Evolutionary conservation across 2,329 filamentous ascomycete genomes (phyloP).

Genomic region (Fusarium buxicola): DNA sequence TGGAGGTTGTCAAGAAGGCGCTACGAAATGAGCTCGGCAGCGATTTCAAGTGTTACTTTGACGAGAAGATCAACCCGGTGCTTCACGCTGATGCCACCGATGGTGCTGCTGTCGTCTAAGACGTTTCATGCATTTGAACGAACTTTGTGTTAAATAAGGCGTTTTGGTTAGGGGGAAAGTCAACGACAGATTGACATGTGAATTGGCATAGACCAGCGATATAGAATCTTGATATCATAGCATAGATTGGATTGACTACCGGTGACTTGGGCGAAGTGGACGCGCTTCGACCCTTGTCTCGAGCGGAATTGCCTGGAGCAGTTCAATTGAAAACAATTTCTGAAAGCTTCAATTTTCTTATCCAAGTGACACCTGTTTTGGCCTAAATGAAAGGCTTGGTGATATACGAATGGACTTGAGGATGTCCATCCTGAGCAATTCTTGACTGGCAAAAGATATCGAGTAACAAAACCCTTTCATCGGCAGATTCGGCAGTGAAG

Average conservation of each 20-base stretch:
- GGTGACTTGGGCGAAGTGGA: slow-evolving; percentile 3
- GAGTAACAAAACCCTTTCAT: too few species aligned
- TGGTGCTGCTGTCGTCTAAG: slow-evolving; percentile 39
- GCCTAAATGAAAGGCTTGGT: too few species aligned
- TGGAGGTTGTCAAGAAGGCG: slow-evolving; percentile 73
- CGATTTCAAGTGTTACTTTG: slow-evolving; percentile 80
- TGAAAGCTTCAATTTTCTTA: not conserved
- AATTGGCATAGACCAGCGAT: slow-evolving; percentile 39
- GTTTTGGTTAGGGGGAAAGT: slow-evolving; percentile 31
- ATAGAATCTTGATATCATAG: slow-evolving; percentile 40
- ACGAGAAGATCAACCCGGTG: slow-evolving; percentile 77
- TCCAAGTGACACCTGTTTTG: too few species aligned
- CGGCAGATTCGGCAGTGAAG: too few species aligned
- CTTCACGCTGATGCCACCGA: slow-evolving; percentile 56
- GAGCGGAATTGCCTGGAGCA: slow-evolving; percentile 36
- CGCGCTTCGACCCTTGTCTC: not conserved
- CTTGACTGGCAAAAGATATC: too few species aligned
- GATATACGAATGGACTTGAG: too few species aligned
- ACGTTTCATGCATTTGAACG: slow-evolving; percentile 18
- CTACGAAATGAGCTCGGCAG: slow-evolving; percentile 77
- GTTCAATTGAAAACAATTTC: slow-evolving; percentile 41
- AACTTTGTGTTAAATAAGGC: slow-evolving; percentile 18
- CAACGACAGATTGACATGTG: slow-evolving; percentile 29
- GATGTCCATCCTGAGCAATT: too few species aligned
- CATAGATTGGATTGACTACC: slow-evolving; percentile 35